Base-by-base conservation (phyloP, 768 basidiomycete genomes). In the Macrolepiota albuminosa region DNA sequence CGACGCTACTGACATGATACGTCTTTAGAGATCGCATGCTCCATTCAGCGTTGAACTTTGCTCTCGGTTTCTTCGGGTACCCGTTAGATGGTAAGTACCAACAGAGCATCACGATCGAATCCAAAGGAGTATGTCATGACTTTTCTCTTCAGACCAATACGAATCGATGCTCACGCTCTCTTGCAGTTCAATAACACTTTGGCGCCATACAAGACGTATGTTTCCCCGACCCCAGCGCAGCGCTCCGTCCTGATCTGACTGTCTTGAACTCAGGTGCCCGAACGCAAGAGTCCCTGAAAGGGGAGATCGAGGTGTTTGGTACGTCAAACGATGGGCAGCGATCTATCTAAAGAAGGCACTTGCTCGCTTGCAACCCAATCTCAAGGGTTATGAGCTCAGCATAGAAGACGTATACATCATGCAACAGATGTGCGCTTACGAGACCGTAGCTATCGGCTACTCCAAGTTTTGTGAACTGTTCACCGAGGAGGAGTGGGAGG, bases 361-460 rank as follows among this genome's bases (percentile, higher is more conserved):
- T 34, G 70, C 76, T 59, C 78, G 95, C 24, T 70, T 97, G 6
- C 79, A 84, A 55, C 71, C 73, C 4, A 75, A 85, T 57, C 58
- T 95, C 14, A 63, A 76, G 8, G 92, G 91, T 3, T 84, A 86
- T 55, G 73, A 84, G 3, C 71, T 95, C 43, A 78, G 77, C 7
- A 78, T 84, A 34, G 83, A 87, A 63, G 90, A 94, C 63, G 76
- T 89, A 1, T 93, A 87, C 61, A 80, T 78, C 10, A 84, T 93
- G 79, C 91, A 93, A 67, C 86, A 90, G 71, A 77, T 89, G 72
- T 95, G 93, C 65, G 84, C 91, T 6, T 94, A 93, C 64, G 93
- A 95, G 89, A 95, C 95, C 18, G 95, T 96, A 48, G 90, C 93
- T 0, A 79, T 96, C 11, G 94, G 93, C 9, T 95, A 93, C 69